Evolutionary conservation across 345 rosid genomes (phyloP).

Genomic region (Eucalyptus pauciflora): DNA sequence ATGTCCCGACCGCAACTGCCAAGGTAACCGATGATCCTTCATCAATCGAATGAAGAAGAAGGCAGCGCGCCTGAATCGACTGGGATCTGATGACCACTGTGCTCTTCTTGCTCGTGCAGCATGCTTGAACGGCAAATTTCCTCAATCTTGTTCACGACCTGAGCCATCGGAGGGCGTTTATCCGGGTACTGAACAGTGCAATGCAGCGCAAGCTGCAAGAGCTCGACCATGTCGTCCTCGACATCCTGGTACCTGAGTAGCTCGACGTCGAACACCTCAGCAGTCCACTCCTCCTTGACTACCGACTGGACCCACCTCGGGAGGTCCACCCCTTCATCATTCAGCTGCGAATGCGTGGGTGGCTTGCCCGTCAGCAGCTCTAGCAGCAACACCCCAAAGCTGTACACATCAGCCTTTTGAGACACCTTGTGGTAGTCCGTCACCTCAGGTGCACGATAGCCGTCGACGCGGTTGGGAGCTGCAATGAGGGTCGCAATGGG

Average conservation of each 20-base stretch:
- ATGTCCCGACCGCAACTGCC: background rate
- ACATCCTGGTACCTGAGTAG: slow-evolving; percentile 27
- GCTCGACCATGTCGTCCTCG: slow-evolving; percentile 34
- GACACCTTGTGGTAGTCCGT: slow-evolving; percentile 27
- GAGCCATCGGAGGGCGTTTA: slow-evolving; percentile 27
- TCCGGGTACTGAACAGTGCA: slow-evolving; percentile 34
- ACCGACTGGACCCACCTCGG: slow-evolving; percentile 41
- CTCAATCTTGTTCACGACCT: slow-evolving; percentile 7
- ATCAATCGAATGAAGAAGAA: background rate
- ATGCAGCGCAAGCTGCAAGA: slow-evolving; percentile 27
- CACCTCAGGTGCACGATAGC: slow-evolving; percentile 38
- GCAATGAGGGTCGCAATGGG: slow-evolving; percentile 15
- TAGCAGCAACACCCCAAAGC: slow-evolving; percentile 28
- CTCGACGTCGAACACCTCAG: slow-evolving; percentile 32
- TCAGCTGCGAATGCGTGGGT: slow-evolving; percentile 14
- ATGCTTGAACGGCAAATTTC: slow-evolving; percentile 2
- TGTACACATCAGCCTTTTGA: slow-evolving; percentile 38
- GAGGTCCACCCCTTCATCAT: slow-evolving; percentile 38
- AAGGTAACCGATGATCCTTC: background rate
- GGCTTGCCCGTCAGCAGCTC: slow-evolving; percentile 33
- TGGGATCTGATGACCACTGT: background rate
- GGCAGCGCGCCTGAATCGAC: background rate
- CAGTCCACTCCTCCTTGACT: slow-evolving; percentile 29
- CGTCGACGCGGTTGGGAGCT: slow-evolving; percentile 27
- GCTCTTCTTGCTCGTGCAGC: background rate